These are phyloP conservation scores for Fonsecaea multimorphosa DNA, from an alignment of 2,329 filamentous ascomycete species.

Conservation along the genomic window DNA sequence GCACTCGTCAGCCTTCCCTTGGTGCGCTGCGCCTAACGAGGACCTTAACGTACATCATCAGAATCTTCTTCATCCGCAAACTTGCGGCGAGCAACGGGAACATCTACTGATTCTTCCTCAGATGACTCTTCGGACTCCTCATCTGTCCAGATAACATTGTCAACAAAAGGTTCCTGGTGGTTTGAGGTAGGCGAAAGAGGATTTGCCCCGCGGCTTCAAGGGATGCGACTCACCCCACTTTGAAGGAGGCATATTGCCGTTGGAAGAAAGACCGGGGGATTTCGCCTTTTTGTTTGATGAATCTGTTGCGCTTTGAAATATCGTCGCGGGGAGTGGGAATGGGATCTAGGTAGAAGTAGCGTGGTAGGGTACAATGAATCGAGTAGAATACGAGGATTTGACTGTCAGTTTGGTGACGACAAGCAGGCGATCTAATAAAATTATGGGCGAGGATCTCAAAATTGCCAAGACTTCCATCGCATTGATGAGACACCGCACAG, in stretches of 20 bases:
- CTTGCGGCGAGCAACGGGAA: slow-evolving; percentile 64
- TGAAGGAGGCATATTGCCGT: slow-evolving; percentile 51
- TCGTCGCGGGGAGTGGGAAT: background rate
- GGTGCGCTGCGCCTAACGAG: background rate
- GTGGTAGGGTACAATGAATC: background rate
- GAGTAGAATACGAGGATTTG: background rate
- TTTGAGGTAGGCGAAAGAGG: background rate
- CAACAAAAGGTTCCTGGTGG: slow-evolving; percentile 1
- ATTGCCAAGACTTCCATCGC: slow-evolving; percentile 2
- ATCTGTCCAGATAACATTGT: slow-evolving; percentile 43
- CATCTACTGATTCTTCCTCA: slow-evolving; percentile 37
- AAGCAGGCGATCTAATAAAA: background rate
- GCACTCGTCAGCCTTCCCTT: slow-evolving; percentile 26
- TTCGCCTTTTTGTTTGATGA: background rate
- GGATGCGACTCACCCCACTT: slow-evolving; percentile 56
- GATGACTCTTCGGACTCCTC: slow-evolving; percentile 58
- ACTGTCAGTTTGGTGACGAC: background rate
- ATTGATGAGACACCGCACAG: background rate
- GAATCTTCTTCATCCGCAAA: slow-evolving; percentile 94
- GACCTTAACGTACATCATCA: slow-evolving; percentile 67
- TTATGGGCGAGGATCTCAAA: background rate
- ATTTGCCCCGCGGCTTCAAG: slow-evolving; percentile 1
- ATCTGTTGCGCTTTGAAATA: background rate
- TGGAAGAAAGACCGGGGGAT: background rate
- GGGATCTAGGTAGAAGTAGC: background rate